A percentile compares a stretch with the other conserved stretches of the same genome.
Evolutionary conservation across 805 yeast species (phyloP).

Genomic region (Lipomyces oligophaga): DNA sequence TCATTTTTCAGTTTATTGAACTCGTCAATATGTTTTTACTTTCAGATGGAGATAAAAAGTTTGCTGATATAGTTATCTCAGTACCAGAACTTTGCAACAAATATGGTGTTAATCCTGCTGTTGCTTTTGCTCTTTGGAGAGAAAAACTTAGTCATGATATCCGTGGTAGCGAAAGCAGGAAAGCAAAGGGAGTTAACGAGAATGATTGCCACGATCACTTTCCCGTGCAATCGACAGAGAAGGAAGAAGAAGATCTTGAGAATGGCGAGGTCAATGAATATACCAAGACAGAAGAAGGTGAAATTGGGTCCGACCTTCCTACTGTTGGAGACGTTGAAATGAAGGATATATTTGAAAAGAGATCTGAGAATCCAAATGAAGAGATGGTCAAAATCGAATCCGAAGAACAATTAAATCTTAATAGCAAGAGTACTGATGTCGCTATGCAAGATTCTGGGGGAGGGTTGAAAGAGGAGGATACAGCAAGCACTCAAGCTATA

Average conservation of each 20-base stretch:
- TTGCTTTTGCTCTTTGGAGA: slow-evolving; percentile 83
- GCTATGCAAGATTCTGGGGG: no score
- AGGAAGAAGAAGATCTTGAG: not conserved
- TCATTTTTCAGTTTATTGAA: slow-evolving; percentile 63
- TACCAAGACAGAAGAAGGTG: slow-evolving; percentile 1
- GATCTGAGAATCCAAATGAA: not conserved
- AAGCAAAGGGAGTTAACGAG: slow-evolving; percentile 6
- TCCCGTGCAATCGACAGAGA: slow-evolving; percentile 22
- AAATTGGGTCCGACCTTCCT: no score
- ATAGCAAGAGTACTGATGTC: no score
- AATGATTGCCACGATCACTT: slow-evolving; percentile 6
- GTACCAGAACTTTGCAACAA: slow-evolving; percentile 30
- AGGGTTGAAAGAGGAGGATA: no score
- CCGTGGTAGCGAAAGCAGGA: slow-evolving; percentile 32
- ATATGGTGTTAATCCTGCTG: slow-evolving; percentile 40
- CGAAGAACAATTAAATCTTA: not conserved
- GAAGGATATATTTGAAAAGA: slow-evolving; percentile 1
- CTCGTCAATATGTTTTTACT: slow-evolving; percentile 52
- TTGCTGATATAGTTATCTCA: slow-evolving; percentile 16
- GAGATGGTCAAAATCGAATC: not conserved
- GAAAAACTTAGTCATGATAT: slow-evolving; percentile 35
- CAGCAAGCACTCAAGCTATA: no score
- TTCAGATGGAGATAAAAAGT: slow-evolving; percentile 21
- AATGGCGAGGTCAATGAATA: slow-evolving; percentile 2
- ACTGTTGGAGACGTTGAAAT: not conserved